Evolutionary conservation across 2,329 filamentous ascomycete genomes (phyloP).

Genomic region (Zymoseptoria crescenta): DNA sequence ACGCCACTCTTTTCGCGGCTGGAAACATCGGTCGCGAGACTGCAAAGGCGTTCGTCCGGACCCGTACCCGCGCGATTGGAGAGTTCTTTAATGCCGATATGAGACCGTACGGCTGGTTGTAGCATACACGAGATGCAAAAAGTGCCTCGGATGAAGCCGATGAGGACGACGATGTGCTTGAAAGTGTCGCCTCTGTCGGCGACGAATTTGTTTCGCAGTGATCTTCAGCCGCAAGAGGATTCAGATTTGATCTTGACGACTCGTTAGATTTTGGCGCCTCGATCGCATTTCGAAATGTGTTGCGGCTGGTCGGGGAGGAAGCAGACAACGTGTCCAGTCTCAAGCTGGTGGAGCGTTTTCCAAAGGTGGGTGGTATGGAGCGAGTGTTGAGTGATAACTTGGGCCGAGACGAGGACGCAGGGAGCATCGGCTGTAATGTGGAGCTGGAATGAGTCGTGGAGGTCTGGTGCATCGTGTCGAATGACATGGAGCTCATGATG

Average conservation of each 20-base stretch:
- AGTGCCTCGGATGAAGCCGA: slow-evolving; percentile 34
- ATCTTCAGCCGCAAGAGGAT: background rate
- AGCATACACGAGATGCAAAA: slow-evolving; percentile 31
- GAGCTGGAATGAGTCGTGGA: slow-evolving; percentile 23
- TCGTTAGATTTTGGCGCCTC: slow-evolving; percentile 25
- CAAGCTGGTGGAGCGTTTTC: slow-evolving; percentile 47
- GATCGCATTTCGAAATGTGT: slow-evolving; percentile 53
- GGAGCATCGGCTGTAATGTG: slow-evolving; percentile 12
- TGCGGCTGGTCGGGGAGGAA: slow-evolving; percentile 53
- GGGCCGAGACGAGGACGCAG: slow-evolving; percentile 38
- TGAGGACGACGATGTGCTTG: slow-evolving; percentile 29
- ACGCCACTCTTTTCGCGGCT: slow-evolving; percentile 50
- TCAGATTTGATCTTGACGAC: slow-evolving; percentile 2
- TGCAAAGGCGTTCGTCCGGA: slow-evolving; percentile 21
- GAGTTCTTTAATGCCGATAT: slow-evolving; percentile 41
- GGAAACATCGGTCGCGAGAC: slow-evolving; percentile 44
- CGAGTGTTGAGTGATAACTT: slow-evolving; percentile 55
- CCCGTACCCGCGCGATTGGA: slow-evolving; percentile 29
- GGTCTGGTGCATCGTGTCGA: slow-evolving; percentile 34
- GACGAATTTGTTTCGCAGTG: background rate
- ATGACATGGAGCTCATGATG: slow-evolving; percentile 33
- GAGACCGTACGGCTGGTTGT: slow-evolving; percentile 40
- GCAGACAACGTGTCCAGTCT: slow-evolving; percentile 47
- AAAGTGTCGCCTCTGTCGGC: slow-evolving; percentile 5
- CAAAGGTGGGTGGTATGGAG: slow-evolving; percentile 41